Base-by-base conservation (phyloP, 1,284 basidiomycete species). In the Pseudozyma hubeiensis region DNA sequence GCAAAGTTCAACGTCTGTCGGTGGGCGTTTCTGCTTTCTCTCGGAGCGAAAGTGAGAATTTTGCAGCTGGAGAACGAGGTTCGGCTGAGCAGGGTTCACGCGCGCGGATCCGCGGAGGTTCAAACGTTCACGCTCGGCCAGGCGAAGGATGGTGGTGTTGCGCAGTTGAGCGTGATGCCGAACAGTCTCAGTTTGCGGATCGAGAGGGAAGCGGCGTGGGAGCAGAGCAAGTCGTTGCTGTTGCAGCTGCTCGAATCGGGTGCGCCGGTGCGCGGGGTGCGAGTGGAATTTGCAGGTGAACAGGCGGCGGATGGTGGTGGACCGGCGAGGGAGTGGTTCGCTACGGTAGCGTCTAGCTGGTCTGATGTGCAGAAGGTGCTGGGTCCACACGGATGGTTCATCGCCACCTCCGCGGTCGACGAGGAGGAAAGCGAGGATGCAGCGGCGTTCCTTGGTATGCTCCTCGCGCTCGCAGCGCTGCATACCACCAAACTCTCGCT, bases 251-350 rank as follows among this genome's bases (percentile, higher is more conserved):
- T 75, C 7, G 64, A 64, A 3, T 46, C 64, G n/a, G 53, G 52
- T 17, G 39, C 11, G 14, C n/a, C 47, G 2, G 59, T 64, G 37
- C 50, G 51, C 3, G 67, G 76, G 2, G n/a, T 80, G 44, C 53
- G 69, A 5, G 66, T 80, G 9, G 64, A 66, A 19, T 80, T 80
- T 48, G 63, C 49, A 6, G 67, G 61, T 19, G 78, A 80, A 39
- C 60, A 61, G 2, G 78, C 78, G 4, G 73, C 75, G 31, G 78
- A 80, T 49, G 76, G 73, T 8, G 78, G 78, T 6, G 78, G 78
- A 16, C 65, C 77, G 29, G 60, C 64, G 4, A 68, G 77, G 44
- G 78, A 80, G 60, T 80, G 73, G 72, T 77, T 78, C 41, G 61
- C 66, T 52, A 54, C 61, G 48, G 57, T 78, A 4, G 67, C 64